Evolutionary conservation across 192 early-diverging fungal species (phyloP), one percentile per base, ranked within the genome.

Genomic region (Coemansia sp.): DNA sequence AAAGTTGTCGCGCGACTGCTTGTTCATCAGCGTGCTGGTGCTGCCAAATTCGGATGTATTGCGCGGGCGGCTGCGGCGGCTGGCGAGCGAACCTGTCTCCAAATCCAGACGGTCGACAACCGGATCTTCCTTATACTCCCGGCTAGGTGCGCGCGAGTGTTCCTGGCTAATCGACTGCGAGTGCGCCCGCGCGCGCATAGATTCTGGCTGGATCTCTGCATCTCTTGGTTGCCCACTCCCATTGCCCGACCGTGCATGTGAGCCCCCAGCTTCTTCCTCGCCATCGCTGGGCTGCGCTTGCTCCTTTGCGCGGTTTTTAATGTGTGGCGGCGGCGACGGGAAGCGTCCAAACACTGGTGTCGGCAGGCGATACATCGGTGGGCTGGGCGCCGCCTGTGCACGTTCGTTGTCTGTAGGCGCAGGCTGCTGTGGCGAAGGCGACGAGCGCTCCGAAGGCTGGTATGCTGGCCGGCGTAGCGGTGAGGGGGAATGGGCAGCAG

Each of bases 291-390:
- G 38, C 38, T 44, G 38, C 14, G 49, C 62, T 34, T 71, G 68
- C 18, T 54, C 59, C 19, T 61, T 44, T 2, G 65, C 79, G 34
- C 79, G 74, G 54, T 82, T 73, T 65, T 77, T 82, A 58, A 82
- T 82, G 50, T 82, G 65, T 21, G 70, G 57, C 5, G 79, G 79
- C 2, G 79, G 79, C 18, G 74, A 76, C 1, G 79, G 79, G 67
- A 82, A 82, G 0, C 79, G 67, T 4, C 79, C 79, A 73, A 82
- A 82, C 34, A 82, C 59, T 0, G 79, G 79, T 18, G 79, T 73
- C 0, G 79, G 79, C 61, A 70, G 23, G 2, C 68, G 67, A 21
- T 71, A 70, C 9, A 72, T 60, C 57, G 59, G 34, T 4, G 79
- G 79, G 22, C 70, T 73, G 1, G 79, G 79, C 10, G 63, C 28